Evolutionary conservation across 148 eudicot species (phyloP).

Genomic region (Simmondsia chinensis): DNA sequence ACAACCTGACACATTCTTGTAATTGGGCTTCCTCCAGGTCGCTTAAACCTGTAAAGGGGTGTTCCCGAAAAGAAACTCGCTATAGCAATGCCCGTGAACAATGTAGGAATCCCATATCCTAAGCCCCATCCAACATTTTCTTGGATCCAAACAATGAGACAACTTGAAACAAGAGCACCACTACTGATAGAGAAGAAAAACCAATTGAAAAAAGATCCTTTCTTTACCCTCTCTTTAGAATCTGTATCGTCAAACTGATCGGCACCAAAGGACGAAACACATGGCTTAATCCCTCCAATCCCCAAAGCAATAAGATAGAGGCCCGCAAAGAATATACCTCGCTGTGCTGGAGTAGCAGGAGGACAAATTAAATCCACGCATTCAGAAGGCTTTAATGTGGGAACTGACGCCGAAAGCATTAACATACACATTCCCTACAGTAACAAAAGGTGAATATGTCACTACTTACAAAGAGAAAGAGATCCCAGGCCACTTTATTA

Average conservation of each 20-base stretch:
- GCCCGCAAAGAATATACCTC: no score
- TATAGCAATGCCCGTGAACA: constrained; percentile 53
- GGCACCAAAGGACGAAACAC: constrained; percentile 58
- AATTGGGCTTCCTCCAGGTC: constrained; percentile 60
- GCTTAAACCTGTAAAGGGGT: constrained; percentile 48
- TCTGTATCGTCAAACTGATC: constrained; percentile 71
- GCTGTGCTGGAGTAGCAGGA: constrained; percentile 19
- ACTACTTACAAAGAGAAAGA: no score
- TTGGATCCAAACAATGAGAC: constrained; percentile 55
- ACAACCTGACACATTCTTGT: constrained; percentile 61
- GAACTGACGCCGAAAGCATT: constrained; percentile 31
- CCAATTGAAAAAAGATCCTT: constrained; percentile 68
- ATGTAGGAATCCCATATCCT: constrained; percentile 56
- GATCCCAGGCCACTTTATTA: no score
- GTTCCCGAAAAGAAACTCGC: constrained; percentile 51
- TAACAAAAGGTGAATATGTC: no score
- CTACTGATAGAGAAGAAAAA: constrained; percentile 50
- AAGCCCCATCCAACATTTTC: constrained; percentile 68
- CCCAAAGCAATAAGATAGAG: constrained; percentile 53
- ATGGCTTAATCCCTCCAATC: constrained; percentile 56
- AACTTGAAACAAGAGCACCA: constrained; percentile 52
- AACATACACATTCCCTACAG: no score
- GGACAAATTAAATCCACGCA: constrained; percentile 30
- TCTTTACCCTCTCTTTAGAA: constrained; percentile 39
- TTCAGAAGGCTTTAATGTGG: no score